phyloP scores from a whole-genome alignment of 2,329 filamentous ascomycete species.

The Colletotrichum caudatum region DNA sequence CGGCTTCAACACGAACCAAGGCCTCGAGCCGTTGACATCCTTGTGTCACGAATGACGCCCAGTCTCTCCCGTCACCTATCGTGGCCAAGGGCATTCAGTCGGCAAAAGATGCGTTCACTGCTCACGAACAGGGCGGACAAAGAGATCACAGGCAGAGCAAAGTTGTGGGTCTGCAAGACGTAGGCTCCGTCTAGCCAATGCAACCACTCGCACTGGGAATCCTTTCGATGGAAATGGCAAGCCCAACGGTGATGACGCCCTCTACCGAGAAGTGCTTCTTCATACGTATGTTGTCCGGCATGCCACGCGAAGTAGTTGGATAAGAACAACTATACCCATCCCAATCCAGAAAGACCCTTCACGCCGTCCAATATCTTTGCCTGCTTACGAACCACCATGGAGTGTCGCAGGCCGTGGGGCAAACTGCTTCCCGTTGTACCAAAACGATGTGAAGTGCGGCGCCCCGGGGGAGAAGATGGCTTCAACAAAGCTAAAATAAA shows the following conservation, averaged over 20 bases:
- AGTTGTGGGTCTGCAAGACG: constrained; percentile 23
- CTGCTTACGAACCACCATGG: constrained; percentile 49
- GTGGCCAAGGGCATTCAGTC: constrained; percentile 78
- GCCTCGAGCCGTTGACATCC: background rate
- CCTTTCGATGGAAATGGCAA: constrained; percentile 39
- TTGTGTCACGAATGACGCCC: background rate
- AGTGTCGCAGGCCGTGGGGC: constrained; percentile 51
- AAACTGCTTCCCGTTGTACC: constrained; percentile 55
- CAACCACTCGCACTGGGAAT: constrained; percentile 42
- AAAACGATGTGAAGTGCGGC: constrained; percentile 54
- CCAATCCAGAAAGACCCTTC: constrained; percentile 69
- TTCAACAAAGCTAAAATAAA: constrained; percentile 42
- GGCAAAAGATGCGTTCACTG: constrained; percentile 70
- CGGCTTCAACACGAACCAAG: background rate
- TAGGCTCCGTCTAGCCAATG: constrained; percentile 1
- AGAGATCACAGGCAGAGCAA: constrained; percentile 40
- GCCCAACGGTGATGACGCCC: constrained; percentile 39
- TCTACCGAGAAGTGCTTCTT: constrained; percentile 36
- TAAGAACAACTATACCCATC: constrained; percentile 59
- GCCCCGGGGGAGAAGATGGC: constrained; percentile 56
- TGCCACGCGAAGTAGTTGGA: too few relatives aligned
- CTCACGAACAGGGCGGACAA: constrained; percentile 63
- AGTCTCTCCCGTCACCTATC: constrained; percentile 52
- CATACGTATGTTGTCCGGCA: background rate
- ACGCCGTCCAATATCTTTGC: constrained; percentile 65